Evolutionary conservation across 805 yeast genomes (phyloP), one percentile per base, ranked within the genome.

Genomic region (Clavispora vitiphila): DNA sequence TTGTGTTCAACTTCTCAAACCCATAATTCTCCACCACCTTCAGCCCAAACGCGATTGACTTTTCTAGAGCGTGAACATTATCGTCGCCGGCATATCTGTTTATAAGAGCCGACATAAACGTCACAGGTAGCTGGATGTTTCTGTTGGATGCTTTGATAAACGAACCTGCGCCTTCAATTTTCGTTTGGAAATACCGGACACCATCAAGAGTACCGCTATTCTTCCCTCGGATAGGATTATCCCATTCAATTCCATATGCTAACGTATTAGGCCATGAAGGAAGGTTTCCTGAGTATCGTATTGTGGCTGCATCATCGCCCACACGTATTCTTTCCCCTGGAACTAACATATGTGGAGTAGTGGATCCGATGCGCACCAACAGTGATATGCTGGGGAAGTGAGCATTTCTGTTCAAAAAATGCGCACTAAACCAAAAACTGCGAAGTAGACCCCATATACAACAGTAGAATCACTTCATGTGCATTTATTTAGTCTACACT

Each of bases 161-260:
- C 4, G 89, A 78, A 0, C 86, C 95, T 2, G 81, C 64, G 0
- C 66, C 67, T 0, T 56, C n/a, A 45, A 61, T n/a, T 27, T 25
- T 7, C 21, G 59, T 41, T 53, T 48, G 25, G 57, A 90, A 90
- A 57, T 86, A 86, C 40, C 57, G 51, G 0, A 61, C 52, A 0
- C 82, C 86, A 16, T 75, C 66, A 21, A 78, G 46, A 1, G 56
- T 43, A 0, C 98, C 98, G 47, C 75, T 64, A 57, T 89, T 79
- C 52, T 81, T 86, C 1, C 97, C 97, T 26, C 88, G 67, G 0
- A 45, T 41, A 0, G 72, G 61, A 35, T 78, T 67, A 57, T 90
- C 97, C 96, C 96, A 90, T 58, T 90, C 96, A 3, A 90, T 71
- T 0, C 97, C 97, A 11, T 77, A 59, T 0, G 91, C 88, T 1